Evolutionary conservation across 2,329 filamentous ascomycete genomes (phyloP).

Genomic region (Colletotrichum scovillei): DNA sequence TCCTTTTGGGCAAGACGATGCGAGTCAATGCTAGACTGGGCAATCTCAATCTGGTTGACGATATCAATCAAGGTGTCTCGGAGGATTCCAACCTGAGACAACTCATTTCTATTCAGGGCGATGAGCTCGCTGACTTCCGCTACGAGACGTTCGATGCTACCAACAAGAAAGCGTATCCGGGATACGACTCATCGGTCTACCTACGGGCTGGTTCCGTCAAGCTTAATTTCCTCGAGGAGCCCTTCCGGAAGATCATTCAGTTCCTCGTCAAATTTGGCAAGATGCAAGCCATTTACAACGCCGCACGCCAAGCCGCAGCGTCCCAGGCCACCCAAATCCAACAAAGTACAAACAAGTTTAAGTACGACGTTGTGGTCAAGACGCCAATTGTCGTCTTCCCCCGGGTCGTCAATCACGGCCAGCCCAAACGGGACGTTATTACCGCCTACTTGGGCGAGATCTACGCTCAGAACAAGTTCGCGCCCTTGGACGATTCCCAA

Average conservation of each 20-base stretch:
- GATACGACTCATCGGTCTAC: slow-evolving; percentile 92
- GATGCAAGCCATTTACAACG: slow-evolving; percentile 99
- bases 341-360: slow-evolving; percentile 88
- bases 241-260: slow-evolving; percentile 97
- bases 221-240: slow-evolving; percentile 96
- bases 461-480: slow-evolving; percentile 94
- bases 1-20: slow-evolving; percentile 88
- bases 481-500: slow-evolving; percentile 82
- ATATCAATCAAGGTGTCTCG: slow-evolving; percentile 90
- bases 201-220: slow-evolving; percentile 95
- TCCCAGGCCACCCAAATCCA: slow-evolving; percentile 95
- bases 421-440: slow-evolving; percentile 80
- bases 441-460: slow-evolving; percentile 97
- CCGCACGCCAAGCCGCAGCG: slow-evolving; percentile 91
- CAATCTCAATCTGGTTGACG: slow-evolving; percentile 88
- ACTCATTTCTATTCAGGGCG: slow-evolving; percentile 92
- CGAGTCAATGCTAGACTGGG: slow-evolving; percentile 87
- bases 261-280: slow-evolving; percentile 99
- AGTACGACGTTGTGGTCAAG: slow-evolving; percentile 92
- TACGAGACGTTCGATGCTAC: slow-evolving; percentile 93
- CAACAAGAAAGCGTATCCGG: slow-evolving; percentile 80
- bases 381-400: slow-evolving; percentile 98
- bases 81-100: slow-evolving; percentile 84
- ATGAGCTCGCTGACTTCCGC: slow-evolving; percentile 95
- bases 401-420: slow-evolving; percentile 76